Percentiles rank a stretch among this genome's conserved stretches.
These are phyloP conservation scores for Aspergillus terreus DNA, from an alignment of 2,329 filamentous ascomycete species.

Conservation along the genomic window DNA sequence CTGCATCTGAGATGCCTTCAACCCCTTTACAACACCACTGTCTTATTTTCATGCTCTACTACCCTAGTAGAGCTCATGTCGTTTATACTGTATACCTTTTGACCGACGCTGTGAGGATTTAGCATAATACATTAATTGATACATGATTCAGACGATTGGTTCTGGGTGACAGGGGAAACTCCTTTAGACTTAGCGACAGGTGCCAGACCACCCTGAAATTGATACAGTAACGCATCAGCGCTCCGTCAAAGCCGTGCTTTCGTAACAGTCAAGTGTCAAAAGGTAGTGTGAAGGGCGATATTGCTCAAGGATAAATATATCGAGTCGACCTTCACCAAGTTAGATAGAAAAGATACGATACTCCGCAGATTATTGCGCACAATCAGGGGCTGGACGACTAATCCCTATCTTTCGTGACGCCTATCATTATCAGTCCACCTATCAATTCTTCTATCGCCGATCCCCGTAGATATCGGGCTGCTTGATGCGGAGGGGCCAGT, in stretches of 20 bases:
- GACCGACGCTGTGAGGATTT: slow-evolving; percentile 18
- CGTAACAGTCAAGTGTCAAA: neutral
- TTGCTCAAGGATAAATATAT: too few relatives aligned
- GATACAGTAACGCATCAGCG: too few relatives aligned
- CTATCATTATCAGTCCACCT: neutral
- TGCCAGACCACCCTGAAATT: too few relatives aligned
- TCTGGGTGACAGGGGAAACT: too few relatives aligned
- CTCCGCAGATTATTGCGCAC: neutral
- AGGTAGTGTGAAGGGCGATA: too few relatives aligned
- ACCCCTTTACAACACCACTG: slow-evolving; percentile 1
- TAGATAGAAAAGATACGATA: neutral
- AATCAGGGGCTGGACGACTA: too few relatives aligned
- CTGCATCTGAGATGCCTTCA: slow-evolving; percentile 16
- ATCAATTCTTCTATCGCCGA: neutral
- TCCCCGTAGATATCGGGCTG: neutral
- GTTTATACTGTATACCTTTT: slow-evolving; percentile 32
- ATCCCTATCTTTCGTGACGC: neutral
- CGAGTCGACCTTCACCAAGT: too few relatives aligned
- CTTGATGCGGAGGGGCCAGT: too few relatives aligned
- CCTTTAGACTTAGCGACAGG: too few relatives aligned
- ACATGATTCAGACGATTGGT: neutral
- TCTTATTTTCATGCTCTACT: slow-evolving; percentile 18
- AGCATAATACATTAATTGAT: slow-evolving; percentile 31
- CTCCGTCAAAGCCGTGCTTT: neutral
- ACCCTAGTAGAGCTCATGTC: slow-evolving; percentile 28